phyloP scores from a whole-genome alignment of 805 yeast species.

The Kluyveromyces dobzhanskii region DNA sequence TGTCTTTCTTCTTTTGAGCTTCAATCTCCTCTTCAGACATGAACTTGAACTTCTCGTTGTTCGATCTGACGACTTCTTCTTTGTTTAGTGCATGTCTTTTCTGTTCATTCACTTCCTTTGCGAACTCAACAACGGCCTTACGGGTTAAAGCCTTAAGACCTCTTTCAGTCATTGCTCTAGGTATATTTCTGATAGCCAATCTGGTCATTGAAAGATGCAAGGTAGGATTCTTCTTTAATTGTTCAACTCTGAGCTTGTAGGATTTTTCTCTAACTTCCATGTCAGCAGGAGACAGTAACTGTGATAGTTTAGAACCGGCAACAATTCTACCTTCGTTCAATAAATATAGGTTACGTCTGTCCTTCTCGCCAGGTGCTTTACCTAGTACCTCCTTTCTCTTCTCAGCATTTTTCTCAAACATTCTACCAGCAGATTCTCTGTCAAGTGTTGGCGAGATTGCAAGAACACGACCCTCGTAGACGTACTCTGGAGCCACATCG shows the following conservation, averaged over 20 bases:
- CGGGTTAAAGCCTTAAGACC: conserved; percentile 87
- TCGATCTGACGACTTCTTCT: conserved; percentile 80
- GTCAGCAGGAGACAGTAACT: conserved; percentile 58
- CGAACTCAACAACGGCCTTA: conserved; percentile 90
- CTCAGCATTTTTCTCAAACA: conserved; percentile 64
- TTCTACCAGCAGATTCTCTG: conserved; percentile 66
- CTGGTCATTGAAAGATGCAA: conserved; percentile 91
- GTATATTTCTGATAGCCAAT: conserved; percentile 88
- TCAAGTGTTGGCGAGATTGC: conserved; percentile 81
- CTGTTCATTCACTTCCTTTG: conserved; percentile 71
- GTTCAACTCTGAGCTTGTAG: conserved; percentile 76
- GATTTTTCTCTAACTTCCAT: conserved; percentile 85
- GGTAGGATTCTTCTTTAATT: conserved; percentile 82
- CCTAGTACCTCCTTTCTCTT: conserved; percentile 74
- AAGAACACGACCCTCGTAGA: conserved; percentile 85
- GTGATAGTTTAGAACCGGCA: conserved; percentile 69
- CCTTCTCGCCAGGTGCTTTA: conserved; percentile 69
- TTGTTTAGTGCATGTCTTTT: conserved; percentile 77
- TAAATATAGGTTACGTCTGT: conserved; percentile 75
- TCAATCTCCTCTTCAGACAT: conserved; percentile 33
- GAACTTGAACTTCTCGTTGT: conserved; percentile 47
- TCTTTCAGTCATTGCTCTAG: conserved; percentile 84
- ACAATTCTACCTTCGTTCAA: conserved; percentile 92
- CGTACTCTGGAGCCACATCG: conserved; percentile 83
- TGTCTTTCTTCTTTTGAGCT: conserved; percentile 43